Base-by-base conservation (phyloP, 2,329 filamentous ascomycete species). In the Phialophora macrospora region DNA sequence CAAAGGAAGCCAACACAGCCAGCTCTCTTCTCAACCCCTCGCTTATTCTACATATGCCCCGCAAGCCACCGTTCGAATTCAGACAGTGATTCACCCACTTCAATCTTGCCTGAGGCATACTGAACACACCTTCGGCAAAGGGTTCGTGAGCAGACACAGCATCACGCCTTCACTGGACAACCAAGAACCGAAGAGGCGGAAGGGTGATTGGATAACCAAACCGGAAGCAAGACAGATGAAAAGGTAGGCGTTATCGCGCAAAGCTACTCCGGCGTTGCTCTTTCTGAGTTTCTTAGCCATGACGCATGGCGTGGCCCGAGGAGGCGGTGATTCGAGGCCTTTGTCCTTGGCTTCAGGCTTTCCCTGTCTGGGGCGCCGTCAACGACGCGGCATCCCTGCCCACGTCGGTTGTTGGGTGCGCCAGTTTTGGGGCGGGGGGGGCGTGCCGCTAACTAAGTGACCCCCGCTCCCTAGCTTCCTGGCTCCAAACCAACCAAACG, bases 21-120 rank as follows among this genome's bases (percentile, higher is more conserved):
- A 59, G 65, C 56, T 67, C 41, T 34, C 60, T 64, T 64, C 41
- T 59, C 46, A 34, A 63, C 65, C 28, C 41, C 41, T 56, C 56
- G 44, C 30, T 30, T 46, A 34, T 26, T 60, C 58, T 38, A 54
- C 48, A 24, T 24, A 52, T 28, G 26, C 48, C 22, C 48, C 48
- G 9, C 26, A 24, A 24, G 20, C 20, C 20, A 22, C 14, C 26
- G 24, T 28, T 52, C 22, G 26, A 24, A 52, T 26, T 17, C n/a
- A 51, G 48, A n/a, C 38, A 44, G 38, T 44, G 38, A 44, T 44
- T 44, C 38, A 44, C 38, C 38, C 38, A 44, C 38, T n/a, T 44
- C 14, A 8, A n/a, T 44, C 38, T n/a, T 44, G 38, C n/a, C 38
- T 17, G 38, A 44, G 38, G 38, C 14, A n/a, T n/a, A 44, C 38